Percentiles rank a stretch among this genome's conserved stretches.
Evolutionary conservation across 1,139 yeast genomes (phyloP).

Genomic region (Nakaseomyces glabratus): DNA sequence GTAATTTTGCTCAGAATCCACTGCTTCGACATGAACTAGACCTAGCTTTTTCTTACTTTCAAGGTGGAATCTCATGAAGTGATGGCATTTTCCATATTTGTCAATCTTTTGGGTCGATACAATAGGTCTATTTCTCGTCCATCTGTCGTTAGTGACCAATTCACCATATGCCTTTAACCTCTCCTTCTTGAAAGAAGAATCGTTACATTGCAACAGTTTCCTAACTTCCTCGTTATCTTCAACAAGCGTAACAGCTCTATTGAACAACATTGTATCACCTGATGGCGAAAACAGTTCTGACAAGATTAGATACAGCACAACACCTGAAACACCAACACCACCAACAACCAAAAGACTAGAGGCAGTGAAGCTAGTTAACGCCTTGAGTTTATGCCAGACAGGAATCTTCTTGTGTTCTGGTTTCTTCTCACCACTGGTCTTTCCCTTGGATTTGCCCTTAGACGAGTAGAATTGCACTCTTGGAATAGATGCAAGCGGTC

Average conservation of each 20-base stretch:
- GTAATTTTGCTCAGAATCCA: constrained; percentile 51
- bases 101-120: constrained; percentile 48
- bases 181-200: constrained; percentile 35
- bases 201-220: constrained; percentile 44
- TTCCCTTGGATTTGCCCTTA: constrained; percentile 3
- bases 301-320: constrained; percentile 68
- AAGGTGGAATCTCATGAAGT: constrained; percentile 79
- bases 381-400: constrained; percentile 36
- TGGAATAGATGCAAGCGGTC: not conserved
- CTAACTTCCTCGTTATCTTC: constrained; percentile 60
- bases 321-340: constrained; percentile 55
- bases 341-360: constrained; percentile 57
- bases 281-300: constrained; percentile 79
- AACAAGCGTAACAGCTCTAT: constrained; percentile 69
- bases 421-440: constrained; percentile 16
- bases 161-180: constrained; percentile 83
- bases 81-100: constrained; percentile 67
- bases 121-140: constrained; percentile 86
- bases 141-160: constrained; percentile 50
- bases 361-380: constrained; percentile 52
- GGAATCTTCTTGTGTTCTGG: constrained; percentile 11
- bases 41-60: constrained; percentile 57
- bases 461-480: not conserved
- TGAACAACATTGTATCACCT: constrained; percentile 84
- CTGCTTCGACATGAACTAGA: constrained; percentile 68